Evolutionary conservation across 1,284 basidiomycete species (phyloP), one percentile per base, ranked within the genome.

Genomic region (Phenoliferia sp.): DNA sequence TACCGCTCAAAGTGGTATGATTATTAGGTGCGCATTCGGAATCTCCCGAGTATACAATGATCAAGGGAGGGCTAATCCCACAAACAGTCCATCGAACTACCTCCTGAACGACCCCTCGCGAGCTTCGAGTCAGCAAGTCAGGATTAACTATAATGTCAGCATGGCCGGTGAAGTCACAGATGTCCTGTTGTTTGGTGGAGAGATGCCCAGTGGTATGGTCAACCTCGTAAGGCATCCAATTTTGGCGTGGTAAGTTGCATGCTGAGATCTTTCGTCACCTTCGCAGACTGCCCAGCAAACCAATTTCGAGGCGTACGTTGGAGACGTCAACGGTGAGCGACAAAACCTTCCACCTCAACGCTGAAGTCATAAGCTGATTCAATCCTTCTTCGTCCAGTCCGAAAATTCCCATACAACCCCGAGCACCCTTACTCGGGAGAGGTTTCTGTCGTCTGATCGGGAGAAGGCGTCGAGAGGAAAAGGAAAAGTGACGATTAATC

Each of bases 21-120:
- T 75, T 48, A 66, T 77, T 64, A 70, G 19, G 3, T 16, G n/a
- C n/a, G n/a, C n/a, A n/a, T n/a, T n/a, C n/a, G n/a, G n/a, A n/a
- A n/a, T n/a, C n/a, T n/a, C n/a, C n/a, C n/a, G n/a, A n/a, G n/a
- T n/a, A n/a, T n/a, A n/a, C n/a, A n/a, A n/a, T n/a, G n/a, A n/a
- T n/a, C n/a, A n/a, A n/a, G n/a, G n/a, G n/a, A n/a, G n/a, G n/a
- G n/a, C n/a, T n/a, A n/a, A n/a, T n/a, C n/a, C n/a, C n/a, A n/a
- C n/a, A n/a, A n/a, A n/a, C 55, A 32, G 32, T 3, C 57, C 28
- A n/a, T 75, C 77, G 74, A 78, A 78, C 67, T 77, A 74, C 68
- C 69, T 77, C 34, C 35, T 66, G 29, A 56, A 50, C n/a, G 73
- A 77, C 56, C 73, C 74, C 16, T 74, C 75, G 1, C 70, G 74